Base-by-base conservation (phyloP, 345 rosid species). In the Eucalyptus regnans region DNA sequence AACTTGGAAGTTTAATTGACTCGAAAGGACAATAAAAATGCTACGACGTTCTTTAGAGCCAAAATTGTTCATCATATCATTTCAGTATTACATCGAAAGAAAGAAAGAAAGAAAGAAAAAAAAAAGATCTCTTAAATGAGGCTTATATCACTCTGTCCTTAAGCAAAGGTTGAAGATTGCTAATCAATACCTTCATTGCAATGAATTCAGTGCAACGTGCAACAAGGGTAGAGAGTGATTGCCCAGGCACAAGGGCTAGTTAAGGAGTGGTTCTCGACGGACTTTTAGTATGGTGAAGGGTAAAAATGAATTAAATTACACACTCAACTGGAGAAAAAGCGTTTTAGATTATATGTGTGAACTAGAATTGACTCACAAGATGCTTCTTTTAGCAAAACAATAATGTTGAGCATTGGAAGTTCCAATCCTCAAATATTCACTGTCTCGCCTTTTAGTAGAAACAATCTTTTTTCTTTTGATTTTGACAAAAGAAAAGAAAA, bases 171-270 rank as follows among this genome's bases (percentile, higher is more conserved):
- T 9, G 29, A 56, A 0, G 3, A 23, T 56, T 23, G 29, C 12
- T 56, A 23, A 56, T 56, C 6, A 1, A 4, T 56, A 56, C 27
- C 62, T 23, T 56, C 62, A 56, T 23, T 23, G 6, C 29, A 56
- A 23, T 1, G 6, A 56, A 23, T 23, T 56, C 12, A 0, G 1
- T 0, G 12, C 62, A 56, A 56, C 12, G 3, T 0, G 12, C 62
- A 56, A 56, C 12, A 25, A 56, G 29, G 0, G 3, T 56, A 0
- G 62, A 56, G 62, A 56, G 62, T 23, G 5, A 56, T 23, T 56
- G 29, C 0, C 13, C 0, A 56, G 29, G 3, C 3, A 56, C 27
- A 9, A 56, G 29, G 8, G 1, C 62, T 9, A 9, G 1, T 22
- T 56, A 56, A 9, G 29, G 29, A 56, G 62, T 0, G 29, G 27